phyloP scores from a whole-genome alignment of 345 rosid genomes.

The Euphorbia peplus region DNA sequence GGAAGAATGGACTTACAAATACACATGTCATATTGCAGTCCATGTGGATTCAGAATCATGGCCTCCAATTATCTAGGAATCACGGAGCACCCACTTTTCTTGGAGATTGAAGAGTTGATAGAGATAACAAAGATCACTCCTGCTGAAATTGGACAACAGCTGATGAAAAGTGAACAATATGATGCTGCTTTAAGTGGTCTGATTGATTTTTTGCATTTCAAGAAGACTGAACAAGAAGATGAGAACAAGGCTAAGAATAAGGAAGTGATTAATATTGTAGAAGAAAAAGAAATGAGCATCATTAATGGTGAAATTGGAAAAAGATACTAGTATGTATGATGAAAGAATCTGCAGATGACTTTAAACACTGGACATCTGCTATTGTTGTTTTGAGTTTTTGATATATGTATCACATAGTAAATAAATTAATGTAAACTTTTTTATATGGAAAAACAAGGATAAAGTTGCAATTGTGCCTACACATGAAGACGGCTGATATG shows the following conservation, averaged over 20 bases:
- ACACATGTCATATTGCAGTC: slow-evolving; percentile 23
- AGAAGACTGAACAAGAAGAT: not conserved
- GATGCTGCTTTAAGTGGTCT: slow-evolving; percentile 21
- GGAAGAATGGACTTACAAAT: slow-evolving; percentile 31
- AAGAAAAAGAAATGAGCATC: too few species aligned
- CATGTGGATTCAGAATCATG: slow-evolving; percentile 15
- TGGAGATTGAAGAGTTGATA: slow-evolving; percentile 20
- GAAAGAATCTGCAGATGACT: too few species aligned
- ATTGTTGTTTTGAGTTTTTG: too few species aligned
- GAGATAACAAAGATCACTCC: slow-evolving; percentile 24
- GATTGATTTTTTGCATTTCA: slow-evolving; percentile 21
- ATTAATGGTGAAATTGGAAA: not conserved
- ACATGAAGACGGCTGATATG: too few species aligned
- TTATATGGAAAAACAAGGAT: too few species aligned
- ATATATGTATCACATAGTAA: too few species aligned
- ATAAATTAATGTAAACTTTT: too few species aligned
- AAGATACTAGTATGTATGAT: too few species aligned
- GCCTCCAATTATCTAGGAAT: slow-evolving; percentile 19
- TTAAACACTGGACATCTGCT: too few species aligned
- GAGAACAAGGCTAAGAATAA: not conserved
- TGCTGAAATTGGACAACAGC: slow-evolving; percentile 27
- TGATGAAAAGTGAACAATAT: slow-evolving; percentile 24
- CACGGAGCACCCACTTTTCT: slow-evolving; percentile 17
- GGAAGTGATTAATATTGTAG: not conserved
- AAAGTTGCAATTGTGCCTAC: too few species aligned